Conservation (phyloP, 805 yeast species). For the Sugiyamaella floridensis region DNA sequence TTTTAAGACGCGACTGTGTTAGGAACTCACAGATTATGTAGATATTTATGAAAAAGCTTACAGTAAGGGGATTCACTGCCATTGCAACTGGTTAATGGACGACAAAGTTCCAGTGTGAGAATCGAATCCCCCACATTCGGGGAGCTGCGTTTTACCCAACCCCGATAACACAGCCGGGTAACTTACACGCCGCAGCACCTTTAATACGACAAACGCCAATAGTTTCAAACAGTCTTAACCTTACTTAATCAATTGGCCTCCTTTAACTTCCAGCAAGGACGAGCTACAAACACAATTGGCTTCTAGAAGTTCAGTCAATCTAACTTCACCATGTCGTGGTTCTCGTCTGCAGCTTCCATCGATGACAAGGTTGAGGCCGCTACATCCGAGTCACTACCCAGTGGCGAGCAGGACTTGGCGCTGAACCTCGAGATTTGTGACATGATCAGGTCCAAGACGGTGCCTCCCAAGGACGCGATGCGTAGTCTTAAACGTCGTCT, state of each 20-base stretch:
- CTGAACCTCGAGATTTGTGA: slow-evolving; percentile 83
- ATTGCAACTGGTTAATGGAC: not conserved
- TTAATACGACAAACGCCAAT: too few species aligned
- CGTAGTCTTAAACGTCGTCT: slow-evolving; percentile 71
- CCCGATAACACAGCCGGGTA: too few species aligned
- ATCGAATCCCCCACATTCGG: not conserved
- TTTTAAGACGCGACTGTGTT: slow-evolving; percentile 19
- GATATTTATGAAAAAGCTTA: not conserved
- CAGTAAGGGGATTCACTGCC: not conserved
- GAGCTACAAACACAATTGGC: not conserved
- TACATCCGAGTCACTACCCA: slow-evolving; percentile 84
- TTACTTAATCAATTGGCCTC: too few species aligned
- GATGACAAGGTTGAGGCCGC: slow-evolving; percentile 67
- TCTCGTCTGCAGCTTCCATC: slow-evolving; percentile 33
- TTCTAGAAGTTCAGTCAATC: not conserved
- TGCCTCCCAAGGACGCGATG: slow-evolving; percentile 78
- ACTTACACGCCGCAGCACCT: too few species aligned
- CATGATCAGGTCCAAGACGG: slow-evolving; percentile 70
- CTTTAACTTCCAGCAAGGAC: too few species aligned
- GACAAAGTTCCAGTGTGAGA: not conserved
- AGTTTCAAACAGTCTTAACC: too few species aligned
- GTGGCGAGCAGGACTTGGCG: slow-evolving; percentile 73
- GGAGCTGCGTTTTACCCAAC: not conserved
- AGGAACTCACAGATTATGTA: not conserved
- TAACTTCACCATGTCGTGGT: slow-evolving; percentile 30